phyloP scores from a whole-genome alignment of 1,284 basidiomycete genomes.

The Microbotryomycetes sp. region DNA sequence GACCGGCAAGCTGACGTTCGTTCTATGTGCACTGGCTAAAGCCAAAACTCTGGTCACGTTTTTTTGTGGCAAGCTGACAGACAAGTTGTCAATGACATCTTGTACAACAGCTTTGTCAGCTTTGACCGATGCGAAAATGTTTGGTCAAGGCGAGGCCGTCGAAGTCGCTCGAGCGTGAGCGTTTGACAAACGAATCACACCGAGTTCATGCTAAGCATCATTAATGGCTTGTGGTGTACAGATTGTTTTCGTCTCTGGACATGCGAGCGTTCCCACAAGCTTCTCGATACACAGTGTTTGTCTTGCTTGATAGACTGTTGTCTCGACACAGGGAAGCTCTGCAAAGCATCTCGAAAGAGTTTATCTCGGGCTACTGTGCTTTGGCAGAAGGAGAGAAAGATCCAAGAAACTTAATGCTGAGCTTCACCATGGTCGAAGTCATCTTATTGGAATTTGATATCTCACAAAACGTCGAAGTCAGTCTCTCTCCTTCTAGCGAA shows the following conservation, averaged over 20 bases:
- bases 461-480: constrained; percentile 64
- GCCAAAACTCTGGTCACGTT: constrained; percentile 76
- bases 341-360: constrained; percentile 60
- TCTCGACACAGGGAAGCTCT: constrained; percentile 55
- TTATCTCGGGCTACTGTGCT: constrained; percentile 68
- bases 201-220: constrained; percentile 13
- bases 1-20: not conserved
- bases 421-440: constrained; percentile 79
- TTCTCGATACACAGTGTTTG: constrained; percentile 72
- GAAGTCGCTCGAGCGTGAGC: constrained; percentile 63
- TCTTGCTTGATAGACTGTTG: constrained; percentile 72
- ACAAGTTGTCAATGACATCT: constrained; percentile 64
- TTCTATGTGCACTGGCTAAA: constrained; percentile 40
- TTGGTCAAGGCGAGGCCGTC: constrained; percentile 64
- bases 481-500: not conserved
- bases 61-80: constrained; percentile 80
- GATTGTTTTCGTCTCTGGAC: constrained; percentile 68
- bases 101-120: constrained; percentile 64
- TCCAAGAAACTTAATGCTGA: constrained; percentile 83
- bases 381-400: constrained; percentile 95
- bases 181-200: not conserved
- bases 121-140: constrained; percentile 59
- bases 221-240: constrained; percentile 43
- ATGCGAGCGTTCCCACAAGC: constrained; percentile 78
- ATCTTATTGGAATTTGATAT: constrained; percentile 84